phyloP scores from a whole-genome alignment of 2,329 filamentous ascomycete genomes.

The Bipolaris sorokiniana region DNA sequence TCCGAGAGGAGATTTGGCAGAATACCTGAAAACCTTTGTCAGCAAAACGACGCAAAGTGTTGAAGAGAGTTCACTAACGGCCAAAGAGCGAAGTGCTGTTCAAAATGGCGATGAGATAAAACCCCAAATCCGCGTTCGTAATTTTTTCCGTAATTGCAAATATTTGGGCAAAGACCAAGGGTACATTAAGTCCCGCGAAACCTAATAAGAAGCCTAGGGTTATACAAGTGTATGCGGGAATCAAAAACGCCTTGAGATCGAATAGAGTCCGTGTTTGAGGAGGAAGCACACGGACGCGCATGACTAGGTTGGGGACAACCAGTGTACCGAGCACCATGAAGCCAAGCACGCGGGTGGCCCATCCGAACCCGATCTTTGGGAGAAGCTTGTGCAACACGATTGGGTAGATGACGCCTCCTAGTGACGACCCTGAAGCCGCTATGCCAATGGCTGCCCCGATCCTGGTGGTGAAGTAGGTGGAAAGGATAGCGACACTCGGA shows the following conservation, averaged over 20 bases:
- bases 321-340: conserved; percentile 64
- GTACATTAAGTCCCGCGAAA: conserved; percentile 57
- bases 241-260: conserved; percentile 52
- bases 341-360: conserved; percentile 68
- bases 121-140: conserved; percentile 61
- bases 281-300: conserved; percentile 55
- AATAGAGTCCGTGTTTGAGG: conserved; percentile 51
- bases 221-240: conserved; percentile 52
- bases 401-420: conserved; percentile 58
- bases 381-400: conserved; percentile 65
- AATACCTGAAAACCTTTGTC: not conserved
- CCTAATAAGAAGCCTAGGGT: conserved; percentile 52
- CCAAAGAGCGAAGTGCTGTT: conserved; percentile 63
- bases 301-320: conserved; percentile 49
- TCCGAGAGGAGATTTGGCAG: conserved; percentile 32
- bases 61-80: conserved; percentile 28
- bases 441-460: conserved; percentile 55
- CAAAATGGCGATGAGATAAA: conserved; percentile 72
- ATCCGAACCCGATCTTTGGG: conserved; percentile 65
- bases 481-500: conserved; percentile 55
- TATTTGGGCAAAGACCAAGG: conserved; percentile 60
- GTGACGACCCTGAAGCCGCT: conserved; percentile 52
- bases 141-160: conserved; percentile 64
- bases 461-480: conserved; percentile 56
- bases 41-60: not conserved